Evolutionary conservation across 2,329 filamentous ascomycete genomes (phyloP).

Genomic region (Paramyrothecium sp.): DNA sequence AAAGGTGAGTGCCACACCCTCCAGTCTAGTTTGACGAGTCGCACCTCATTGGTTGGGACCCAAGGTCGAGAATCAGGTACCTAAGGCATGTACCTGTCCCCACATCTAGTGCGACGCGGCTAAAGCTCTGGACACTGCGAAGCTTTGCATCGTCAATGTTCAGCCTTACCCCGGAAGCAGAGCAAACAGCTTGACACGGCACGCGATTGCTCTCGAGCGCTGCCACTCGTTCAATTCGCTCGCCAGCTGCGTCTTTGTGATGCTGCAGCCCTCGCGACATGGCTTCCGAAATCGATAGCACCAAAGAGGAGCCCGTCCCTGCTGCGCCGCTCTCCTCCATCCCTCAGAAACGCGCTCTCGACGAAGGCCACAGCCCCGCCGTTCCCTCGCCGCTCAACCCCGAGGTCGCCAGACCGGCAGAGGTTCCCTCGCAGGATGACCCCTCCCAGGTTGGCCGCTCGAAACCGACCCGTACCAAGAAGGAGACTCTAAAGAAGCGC

Average conservation of each 20-base stretch:
- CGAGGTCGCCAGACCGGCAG: slow-evolving; percentile 44
- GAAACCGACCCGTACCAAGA: slow-evolving; percentile 53
- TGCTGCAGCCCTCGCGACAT: slow-evolving; percentile 18
- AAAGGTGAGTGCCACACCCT: too few species aligned
- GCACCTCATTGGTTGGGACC: too few species aligned
- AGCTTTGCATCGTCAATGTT: too few species aligned
- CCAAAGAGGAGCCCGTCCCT: slow-evolving; percentile 40
- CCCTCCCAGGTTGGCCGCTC: slow-evolving; percentile 31
- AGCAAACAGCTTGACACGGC: neutral
- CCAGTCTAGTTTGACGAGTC: too few species aligned
- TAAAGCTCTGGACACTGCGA: too few species aligned
- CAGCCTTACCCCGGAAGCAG: too few species aligned
- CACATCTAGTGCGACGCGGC: too few species aligned
- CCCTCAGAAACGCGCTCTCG: slow-evolving; percentile 64
- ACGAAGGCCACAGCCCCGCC: slow-evolving; percentile 68
- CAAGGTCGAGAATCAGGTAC: too few species aligned
- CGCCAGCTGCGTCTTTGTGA: neutral
- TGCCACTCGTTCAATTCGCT: neutral
- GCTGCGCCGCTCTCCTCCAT: slow-evolving; percentile 43
- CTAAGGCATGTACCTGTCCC: too few species aligned
- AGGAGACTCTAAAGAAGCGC: slow-evolving; percentile 67
- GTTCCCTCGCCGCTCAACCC: slow-evolving; percentile 75
- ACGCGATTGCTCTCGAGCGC: neutral
- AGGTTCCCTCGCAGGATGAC: slow-evolving; percentile 42
- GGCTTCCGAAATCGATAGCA: slow-evolving; percentile 34